Evolutionary conservation across 2,329 filamentous ascomycete species (phyloP), one percentile per base, ranked within the genome.

Genomic region (Scolecobasidium constrictum): DNA sequence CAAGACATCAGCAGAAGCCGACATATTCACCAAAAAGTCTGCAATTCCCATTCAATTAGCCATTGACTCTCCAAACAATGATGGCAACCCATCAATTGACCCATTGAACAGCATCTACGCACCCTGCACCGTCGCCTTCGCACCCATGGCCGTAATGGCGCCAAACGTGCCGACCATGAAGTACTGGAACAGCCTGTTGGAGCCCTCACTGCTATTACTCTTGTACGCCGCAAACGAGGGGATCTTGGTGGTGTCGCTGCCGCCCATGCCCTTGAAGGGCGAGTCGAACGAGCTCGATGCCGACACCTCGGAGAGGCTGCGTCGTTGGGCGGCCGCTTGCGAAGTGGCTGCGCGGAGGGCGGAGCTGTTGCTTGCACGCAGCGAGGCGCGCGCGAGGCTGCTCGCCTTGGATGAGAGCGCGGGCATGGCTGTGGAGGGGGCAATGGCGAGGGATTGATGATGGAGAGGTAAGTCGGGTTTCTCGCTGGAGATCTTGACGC

Each of bases 21-120:
- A 93, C 93, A 98, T 96, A 80, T 95, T 98, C 73, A 94, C 86
- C 52, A 98, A 77, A 78, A 98, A 98, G 72, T 98, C 92, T 98
- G 68, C 52, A 53, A 41, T 49, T n/a, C 49, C 46, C 53, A 42
- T 41, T 48, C 52, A 54, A 53, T 48, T 44, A 46, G 50, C 53
- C 56, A 58, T 62, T 54, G 55, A 48, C 40, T 19, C 46, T 48
- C 40, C 45, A 43, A 7, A 15, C 4, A 46, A 35, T 45, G 11
- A 33, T 35, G 26, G 17, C 6, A 34, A n/a, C 12, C 13, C 31
- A 34, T 45, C 5, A 41, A 16, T 17, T 16, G 18, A n/a, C 18
- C 23, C 19, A 42, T 44, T 46, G n/a, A 23, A 35, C 18, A 11
- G 33, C 18, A 23, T 36, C 40, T 7, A 35, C 83, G 63, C 78